Evolutionary conservation across 306 rosid genomes (phyloP).

Genomic region (Vachellia collinsii): DNA sequence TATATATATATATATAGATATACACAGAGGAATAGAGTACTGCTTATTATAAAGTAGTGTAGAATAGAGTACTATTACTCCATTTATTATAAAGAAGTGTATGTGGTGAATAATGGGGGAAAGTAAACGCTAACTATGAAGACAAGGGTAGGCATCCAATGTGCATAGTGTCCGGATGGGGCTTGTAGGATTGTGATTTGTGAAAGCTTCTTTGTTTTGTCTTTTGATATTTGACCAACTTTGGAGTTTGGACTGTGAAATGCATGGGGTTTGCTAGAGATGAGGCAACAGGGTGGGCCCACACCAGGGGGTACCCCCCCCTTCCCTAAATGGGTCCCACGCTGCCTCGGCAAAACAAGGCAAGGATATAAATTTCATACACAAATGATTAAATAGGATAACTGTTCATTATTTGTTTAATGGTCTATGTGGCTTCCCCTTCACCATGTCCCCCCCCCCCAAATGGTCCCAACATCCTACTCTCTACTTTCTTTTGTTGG

Average conservation of each 20-base stretch:
- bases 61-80: too few species aligned
- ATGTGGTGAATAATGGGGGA: too few species aligned
- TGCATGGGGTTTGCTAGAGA: neutral
- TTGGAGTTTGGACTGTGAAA: conserved; percentile 5
- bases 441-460: neutral
- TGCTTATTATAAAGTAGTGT: too few species aligned
- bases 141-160: too few species aligned
- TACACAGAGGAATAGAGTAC: too few species aligned
- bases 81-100: too few species aligned
- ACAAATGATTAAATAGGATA: conserved; percentile 20
- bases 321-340: conserved; percentile 18
- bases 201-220: neutral
- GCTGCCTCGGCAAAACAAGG: conserved; percentile 39
- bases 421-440: neutral
- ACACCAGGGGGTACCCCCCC: neutral
- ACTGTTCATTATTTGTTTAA: conserved; percentile 19
- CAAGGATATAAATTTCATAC: conserved; percentile 47
- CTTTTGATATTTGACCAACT: neutral
- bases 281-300: neutral
- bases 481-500: neutral
- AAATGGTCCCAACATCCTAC: neutral
- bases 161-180: too few species aligned
- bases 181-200: neutral
- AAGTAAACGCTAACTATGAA: too few species aligned
- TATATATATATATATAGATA: too few species aligned